phyloP scores from a whole-genome alignment of 2,329 filamentous ascomycete genomes.

The Diaporthe capsici region DNA sequence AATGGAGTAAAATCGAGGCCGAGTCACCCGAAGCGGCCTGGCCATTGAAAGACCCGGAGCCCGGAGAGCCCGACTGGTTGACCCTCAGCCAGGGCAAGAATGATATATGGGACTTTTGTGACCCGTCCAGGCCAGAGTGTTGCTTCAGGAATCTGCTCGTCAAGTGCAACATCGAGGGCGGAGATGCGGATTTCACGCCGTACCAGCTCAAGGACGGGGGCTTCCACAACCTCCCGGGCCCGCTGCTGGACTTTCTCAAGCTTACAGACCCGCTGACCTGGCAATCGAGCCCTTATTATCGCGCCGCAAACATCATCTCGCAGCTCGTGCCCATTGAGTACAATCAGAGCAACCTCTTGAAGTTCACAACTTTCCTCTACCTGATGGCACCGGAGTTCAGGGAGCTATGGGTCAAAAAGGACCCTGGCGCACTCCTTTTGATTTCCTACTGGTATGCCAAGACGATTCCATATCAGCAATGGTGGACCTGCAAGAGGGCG shows the following conservation, averaged over 20 bases:
- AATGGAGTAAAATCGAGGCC: conserved; percentile 61
- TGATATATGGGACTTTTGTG: conserved; percentile 64
- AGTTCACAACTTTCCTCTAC: conserved; percentile 63
- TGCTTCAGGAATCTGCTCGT: conserved; percentile 44
- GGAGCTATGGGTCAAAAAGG: conserved; percentile 62
- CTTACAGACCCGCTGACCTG: conserved; percentile 43
- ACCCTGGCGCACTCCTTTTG: conserved; percentile 66
- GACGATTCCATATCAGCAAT: conserved; percentile 55
- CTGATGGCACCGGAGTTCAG: conserved; percentile 60
- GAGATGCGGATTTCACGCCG: not conserved
- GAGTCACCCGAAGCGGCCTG: conserved; percentile 62
- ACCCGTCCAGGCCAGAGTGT: conserved; percentile 57
- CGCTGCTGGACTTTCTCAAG: conserved; percentile 50
- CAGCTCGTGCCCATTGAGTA: conserved; percentile 54
- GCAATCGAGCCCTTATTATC: conserved; percentile 51
- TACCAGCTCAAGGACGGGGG: conserved; percentile 43
- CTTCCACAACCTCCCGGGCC: conserved; percentile 49
- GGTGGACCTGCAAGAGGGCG: conserved; percentile 64
- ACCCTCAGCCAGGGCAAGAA: conserved; percentile 69
- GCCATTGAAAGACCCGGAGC: conserved; percentile 63
- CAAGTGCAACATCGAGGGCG: not conserved
- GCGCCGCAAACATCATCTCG: conserved; percentile 53
- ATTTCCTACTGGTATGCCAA: conserved; percentile 71
- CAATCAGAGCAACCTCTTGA: conserved; percentile 57
- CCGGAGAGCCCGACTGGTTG: conserved; percentile 70